A percentile compares a stretch with the other conserved stretches of the same genome.
phyloP scores from a whole-genome alignment of 2,329 filamentous ascomycete species.

The Fusarium citri region DNA sequence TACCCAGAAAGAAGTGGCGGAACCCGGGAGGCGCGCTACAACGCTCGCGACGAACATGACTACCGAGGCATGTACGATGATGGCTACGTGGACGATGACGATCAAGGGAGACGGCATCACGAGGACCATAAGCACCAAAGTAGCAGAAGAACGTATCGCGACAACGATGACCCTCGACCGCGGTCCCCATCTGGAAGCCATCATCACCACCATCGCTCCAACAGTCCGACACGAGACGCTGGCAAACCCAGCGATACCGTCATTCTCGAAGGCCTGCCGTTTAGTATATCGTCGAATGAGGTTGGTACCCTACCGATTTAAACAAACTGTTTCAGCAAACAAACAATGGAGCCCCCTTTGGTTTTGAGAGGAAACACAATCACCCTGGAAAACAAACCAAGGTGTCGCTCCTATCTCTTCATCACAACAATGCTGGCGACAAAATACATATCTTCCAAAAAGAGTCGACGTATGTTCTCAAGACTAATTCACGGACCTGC shows the following conservation, averaged over 20 bases:
- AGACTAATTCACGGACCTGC: constrained; percentile 42
- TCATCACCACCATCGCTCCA: constrained; percentile 50
- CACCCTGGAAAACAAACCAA: constrained; percentile 9
- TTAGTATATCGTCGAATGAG: constrained; percentile 62
- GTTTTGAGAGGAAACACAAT: constrained; percentile 17
- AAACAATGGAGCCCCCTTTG: constrained; percentile 11
- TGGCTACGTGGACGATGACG: constrained; percentile 48
- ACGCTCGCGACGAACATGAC: constrained; percentile 48
- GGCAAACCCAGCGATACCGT: constrained; percentile 62
- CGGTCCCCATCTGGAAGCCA: constrained; percentile 45
- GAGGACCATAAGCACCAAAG: constrained; percentile 38
- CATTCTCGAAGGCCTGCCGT: constrained; percentile 66
- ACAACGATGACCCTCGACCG: constrained; percentile 39
- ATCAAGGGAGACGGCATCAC: constrained; percentile 38
- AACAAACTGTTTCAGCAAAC: constrained; percentile 22
- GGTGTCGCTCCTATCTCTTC: constrained; percentile 10
- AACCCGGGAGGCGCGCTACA: constrained; percentile 44
- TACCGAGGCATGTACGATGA: constrained; percentile 56
- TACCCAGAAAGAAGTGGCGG: constrained; percentile 40
- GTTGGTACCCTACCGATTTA: constrained; percentile 55
- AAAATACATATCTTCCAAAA: constrained; percentile 21
- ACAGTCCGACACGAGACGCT: constrained; percentile 53
- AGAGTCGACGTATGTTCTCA: constrained; percentile 30
- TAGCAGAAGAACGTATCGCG: constrained; percentile 32
- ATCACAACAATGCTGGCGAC: constrained; percentile 10